These are phyloP conservation scores for Otatea glauca DNA, from an alignment of 176 grass and related monocot species.

Conservation along the genomic window DNA sequence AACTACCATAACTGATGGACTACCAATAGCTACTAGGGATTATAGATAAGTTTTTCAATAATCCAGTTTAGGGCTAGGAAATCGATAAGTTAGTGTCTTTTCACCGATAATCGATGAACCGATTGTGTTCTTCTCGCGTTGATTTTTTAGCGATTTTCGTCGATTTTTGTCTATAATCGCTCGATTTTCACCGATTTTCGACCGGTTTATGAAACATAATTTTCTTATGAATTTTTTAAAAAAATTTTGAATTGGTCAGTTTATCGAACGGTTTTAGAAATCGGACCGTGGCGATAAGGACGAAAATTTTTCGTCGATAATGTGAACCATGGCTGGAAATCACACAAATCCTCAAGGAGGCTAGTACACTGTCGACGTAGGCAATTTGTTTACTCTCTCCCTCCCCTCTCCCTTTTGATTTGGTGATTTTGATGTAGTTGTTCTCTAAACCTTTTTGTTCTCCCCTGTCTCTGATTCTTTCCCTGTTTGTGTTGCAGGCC, in stretches of 20 bases:
- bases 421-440: not conserved
- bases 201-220: too few species aligned
- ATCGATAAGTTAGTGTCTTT: not conserved
- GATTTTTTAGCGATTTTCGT: too few species aligned
- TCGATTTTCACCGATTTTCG: too few species aligned
- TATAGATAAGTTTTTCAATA: not conserved
- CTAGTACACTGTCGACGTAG: conserved; percentile 70
- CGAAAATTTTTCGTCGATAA: too few species aligned
- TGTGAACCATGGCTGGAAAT: conserved; percentile 73
- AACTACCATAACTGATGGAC: not conserved
- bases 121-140: too few species aligned
- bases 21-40: not conserved
- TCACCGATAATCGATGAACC: too few species aligned
- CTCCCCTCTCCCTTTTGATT: not conserved
- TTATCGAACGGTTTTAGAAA: too few species aligned
- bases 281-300: too few species aligned
- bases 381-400: conserved; percentile 10
- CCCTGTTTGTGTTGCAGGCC: conserved; percentile 56
- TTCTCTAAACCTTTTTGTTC: not conserved
- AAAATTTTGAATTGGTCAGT: too few species aligned
- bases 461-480: conserved; percentile 8
- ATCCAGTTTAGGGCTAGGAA: not conserved
- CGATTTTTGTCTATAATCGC: too few species aligned
- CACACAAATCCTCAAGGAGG: conserved; percentile 76
- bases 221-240: too few species aligned